Evolutionary conservation across 1,284 basidiomycete species (phyloP).

Genomic region (Vanrija sp.): DNA sequence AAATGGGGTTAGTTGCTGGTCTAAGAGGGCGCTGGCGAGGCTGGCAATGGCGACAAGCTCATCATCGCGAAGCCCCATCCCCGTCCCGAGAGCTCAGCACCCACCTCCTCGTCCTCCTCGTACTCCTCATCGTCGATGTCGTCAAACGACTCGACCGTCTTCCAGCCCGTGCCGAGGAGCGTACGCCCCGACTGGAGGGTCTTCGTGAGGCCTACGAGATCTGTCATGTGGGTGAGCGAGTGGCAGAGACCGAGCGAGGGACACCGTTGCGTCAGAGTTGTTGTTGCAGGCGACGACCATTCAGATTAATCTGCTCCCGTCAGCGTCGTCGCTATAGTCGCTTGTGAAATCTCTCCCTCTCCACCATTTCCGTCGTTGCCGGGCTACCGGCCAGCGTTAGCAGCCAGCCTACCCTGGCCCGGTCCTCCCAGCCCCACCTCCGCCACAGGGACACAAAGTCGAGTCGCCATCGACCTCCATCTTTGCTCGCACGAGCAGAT

Average conservation of each 20-base stretch:
- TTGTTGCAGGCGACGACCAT: not conserved
- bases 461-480: constrained; percentile 28
- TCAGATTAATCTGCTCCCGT: not conserved
- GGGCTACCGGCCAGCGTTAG: not conserved
- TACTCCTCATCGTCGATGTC: constrained; percentile 37
- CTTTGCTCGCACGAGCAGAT: not conserved
- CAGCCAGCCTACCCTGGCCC: not conserved
- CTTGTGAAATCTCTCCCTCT: not conserved
- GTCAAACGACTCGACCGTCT: constrained; percentile 35
- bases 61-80: not conserved
- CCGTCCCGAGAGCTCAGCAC: constrained; percentile 1
- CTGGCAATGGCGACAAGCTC: not conserved
- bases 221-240: constrained; percentile 1
- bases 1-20: not conserved
- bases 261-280: not conserved
- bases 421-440: not conserved
- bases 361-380: not conserved
- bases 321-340: too few species aligned
- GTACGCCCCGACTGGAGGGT: constrained; percentile 16
- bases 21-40: not conserved
- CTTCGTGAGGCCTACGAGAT: not conserved
- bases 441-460: not conserved
- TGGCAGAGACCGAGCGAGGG: not conserved
- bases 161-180: constrained; percentile 38
- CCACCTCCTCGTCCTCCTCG: constrained; percentile 39